Evolutionary conservation across 208 protist species (phyloP).

Genomic region (Crithidia bombi): DNA sequence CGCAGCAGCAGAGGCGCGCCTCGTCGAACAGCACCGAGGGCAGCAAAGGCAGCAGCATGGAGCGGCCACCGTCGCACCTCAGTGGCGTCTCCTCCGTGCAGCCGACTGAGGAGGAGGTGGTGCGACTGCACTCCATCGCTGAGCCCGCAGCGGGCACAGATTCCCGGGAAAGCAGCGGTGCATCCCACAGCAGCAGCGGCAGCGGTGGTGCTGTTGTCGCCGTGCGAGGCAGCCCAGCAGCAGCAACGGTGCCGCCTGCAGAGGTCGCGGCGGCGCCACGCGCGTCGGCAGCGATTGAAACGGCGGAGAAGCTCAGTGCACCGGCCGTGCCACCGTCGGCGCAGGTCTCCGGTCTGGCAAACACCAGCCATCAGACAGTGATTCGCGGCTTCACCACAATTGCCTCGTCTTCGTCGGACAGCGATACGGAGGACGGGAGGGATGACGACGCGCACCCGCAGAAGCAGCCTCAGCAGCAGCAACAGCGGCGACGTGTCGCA

Average conservation of each 20-base stretch:
- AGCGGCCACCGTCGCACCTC: conserved; percentile 29
- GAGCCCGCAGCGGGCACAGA: conserved; percentile 18
- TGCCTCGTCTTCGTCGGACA: conserved; percentile 18
- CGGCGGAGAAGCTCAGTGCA: conserved; percentile 25
- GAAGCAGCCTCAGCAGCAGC: background rate
- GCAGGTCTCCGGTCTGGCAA: conserved; percentile 14
- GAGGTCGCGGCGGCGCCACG: background rate
- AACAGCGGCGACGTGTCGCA: background rate
- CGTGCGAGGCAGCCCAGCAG: background rate
- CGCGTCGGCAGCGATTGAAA: background rate
- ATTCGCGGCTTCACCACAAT: conserved; percentile 33
- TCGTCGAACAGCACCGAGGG: conserved; percentile 17
- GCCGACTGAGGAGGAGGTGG: conserved; percentile 26
- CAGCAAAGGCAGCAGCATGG: conserved; percentile 25
- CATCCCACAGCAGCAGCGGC: background rate
- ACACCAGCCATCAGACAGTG: conserved; percentile 19
- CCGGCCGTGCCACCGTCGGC: conserved; percentile 3
- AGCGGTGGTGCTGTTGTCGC: background rate
- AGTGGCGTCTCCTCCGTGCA: conserved; percentile 49
- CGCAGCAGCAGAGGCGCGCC: conserved; percentile 18
- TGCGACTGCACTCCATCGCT: conserved; percentile 18
- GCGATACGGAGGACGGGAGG: conserved; percentile 1
- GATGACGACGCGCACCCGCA: background rate
- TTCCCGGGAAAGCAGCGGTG: conserved; percentile 34
- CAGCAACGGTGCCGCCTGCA: no score